These are phyloP conservation scores for Anthoceros angustus DNA, from an alignment of 225 moss, liverwort and hornwort genomes.

Conservation along the genomic window DNA sequence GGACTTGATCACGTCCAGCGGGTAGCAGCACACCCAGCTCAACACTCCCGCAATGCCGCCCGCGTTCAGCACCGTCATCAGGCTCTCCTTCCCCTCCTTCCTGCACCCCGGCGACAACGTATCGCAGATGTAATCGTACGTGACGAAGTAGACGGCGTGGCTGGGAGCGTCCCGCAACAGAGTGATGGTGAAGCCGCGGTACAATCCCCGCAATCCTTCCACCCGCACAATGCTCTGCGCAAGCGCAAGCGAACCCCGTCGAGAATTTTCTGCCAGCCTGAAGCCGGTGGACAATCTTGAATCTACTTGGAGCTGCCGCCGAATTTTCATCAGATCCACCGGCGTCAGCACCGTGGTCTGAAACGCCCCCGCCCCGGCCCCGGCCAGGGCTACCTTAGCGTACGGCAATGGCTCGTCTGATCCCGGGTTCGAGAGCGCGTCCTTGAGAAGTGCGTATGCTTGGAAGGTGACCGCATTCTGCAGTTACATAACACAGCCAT, in stretches of 20 bases:
- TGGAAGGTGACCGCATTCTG: conserved; percentile 98
- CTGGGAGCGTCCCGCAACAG: conserved; percentile 86
- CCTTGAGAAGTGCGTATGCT: conserved; percentile 68
- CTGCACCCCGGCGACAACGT: conserved; percentile 82
- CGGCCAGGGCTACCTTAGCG: conserved; percentile 65
- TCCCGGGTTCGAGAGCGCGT: conserved; percentile 34
- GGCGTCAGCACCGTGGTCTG: conserved; percentile 83
- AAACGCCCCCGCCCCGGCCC: conserved; percentile 66
- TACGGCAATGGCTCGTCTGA: conserved; percentile 35
- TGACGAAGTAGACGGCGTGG: conserved; percentile 90
- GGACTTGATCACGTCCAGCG: conserved; percentile 89
- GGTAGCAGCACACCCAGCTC: conserved; percentile 89
- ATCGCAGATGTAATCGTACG: conserved; percentile 78
- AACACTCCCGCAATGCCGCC: conserved; percentile 80
- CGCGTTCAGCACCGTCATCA: conserved; percentile 83
- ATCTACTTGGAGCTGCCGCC: conserved; percentile 57
- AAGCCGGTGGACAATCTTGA: conserved; percentile 24
- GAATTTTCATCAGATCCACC: conserved; percentile 93
- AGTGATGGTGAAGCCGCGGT: conserved; percentile 79
- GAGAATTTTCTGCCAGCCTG: not conserved
- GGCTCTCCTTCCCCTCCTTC: conserved; percentile 45
- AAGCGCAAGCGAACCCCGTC: conserved; percentile 46
- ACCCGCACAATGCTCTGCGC: conserved; percentile 49
- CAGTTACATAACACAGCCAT: not conserved
- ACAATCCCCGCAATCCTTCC: conserved; percentile 71